These are phyloP conservation scores for Neurospora tetrasperma DNA, from an alignment of 495 filamentous ascomycete genomes.

Conservation along the genomic window DNA sequence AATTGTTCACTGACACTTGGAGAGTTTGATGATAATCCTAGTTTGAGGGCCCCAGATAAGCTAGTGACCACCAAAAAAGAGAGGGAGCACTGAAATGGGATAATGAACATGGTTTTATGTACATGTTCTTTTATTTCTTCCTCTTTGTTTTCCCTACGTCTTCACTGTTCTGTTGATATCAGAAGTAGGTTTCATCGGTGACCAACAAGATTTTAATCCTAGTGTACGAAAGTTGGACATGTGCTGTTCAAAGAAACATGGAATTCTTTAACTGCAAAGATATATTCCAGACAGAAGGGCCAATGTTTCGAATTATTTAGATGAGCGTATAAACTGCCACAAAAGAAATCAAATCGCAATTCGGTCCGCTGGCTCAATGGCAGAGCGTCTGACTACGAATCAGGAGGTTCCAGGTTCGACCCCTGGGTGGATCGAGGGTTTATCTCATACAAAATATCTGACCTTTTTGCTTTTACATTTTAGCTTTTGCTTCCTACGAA, in stretches of 20 bases:
- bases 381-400: slow-evolving; percentile 1
- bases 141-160: not conserved
- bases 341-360: not conserved
- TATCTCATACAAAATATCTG: not conserved
- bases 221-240: not conserved
- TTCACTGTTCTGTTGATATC: not conserved
- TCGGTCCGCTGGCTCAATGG: not conserved
- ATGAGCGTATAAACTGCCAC: not conserved
- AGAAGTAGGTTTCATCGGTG: not conserved
- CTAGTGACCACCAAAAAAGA: not conserved
- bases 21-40: not conserved
- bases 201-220: not conserved
- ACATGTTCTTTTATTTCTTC: not conserved
- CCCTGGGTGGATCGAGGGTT: not conserved
- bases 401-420: not conserved
- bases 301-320: not conserved
- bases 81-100: not conserved
- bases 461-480: not conserved
- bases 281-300: not conserved
- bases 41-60: not conserved
- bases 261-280: not conserved
- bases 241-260: not conserved
- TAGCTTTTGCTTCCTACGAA: too few relatives aligned
- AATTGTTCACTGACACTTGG: not conserved
- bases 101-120: not conserved